Percentiles rank a stretch among this genome's conserved stretches.
These are phyloP conservation scores for Pestalotiopsis sp. DNA, from an alignment of 2,329 filamentous ascomycete species.

Conservation along the genomic window DNA sequence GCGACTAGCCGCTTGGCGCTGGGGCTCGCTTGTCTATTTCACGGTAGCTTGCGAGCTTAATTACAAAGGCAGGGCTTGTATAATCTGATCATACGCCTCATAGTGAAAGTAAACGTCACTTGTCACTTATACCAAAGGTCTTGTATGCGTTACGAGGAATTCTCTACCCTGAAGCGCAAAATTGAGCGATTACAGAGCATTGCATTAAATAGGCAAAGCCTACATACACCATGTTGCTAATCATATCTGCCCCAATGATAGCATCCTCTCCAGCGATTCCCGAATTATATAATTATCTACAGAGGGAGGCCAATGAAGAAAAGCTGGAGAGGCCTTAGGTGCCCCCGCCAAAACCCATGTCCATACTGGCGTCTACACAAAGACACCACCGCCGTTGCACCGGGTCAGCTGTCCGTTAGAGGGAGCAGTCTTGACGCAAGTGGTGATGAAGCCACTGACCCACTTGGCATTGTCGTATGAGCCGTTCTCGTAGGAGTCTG, in stretches of 20 bases:
- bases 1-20: not conserved
- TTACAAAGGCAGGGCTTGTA: too few species aligned
- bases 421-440: slow-evolving; percentile 1
- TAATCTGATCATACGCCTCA: too few species aligned
- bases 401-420: not conserved
- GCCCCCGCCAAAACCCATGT: not conserved
- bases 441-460: slow-evolving; percentile 4
- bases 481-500: slow-evolving; percentile 4
- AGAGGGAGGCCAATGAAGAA: not conserved
- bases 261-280: not conserved
- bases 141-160: too few species aligned
- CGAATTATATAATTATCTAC: not conserved
- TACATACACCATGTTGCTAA: not conserved
- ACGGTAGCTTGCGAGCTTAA: too few species aligned
- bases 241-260: not conserved
- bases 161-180: too few species aligned
- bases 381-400: not conserved
- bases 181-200: too few species aligned
- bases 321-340: not conserved
- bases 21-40: too few species aligned
- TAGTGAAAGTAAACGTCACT: too few species aligned
- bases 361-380: not conserved
- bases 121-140: too few species aligned
- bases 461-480: slow-evolving; percentile 7
- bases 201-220: too few species aligned